A percentile compares a stretch with the other conserved stretches of the same genome.
These are phyloP conservation scores for Pseudonitzschia multiseries DNA, from an alignment of 108 stramenopile species.

Conservation along the genomic window DNA sequence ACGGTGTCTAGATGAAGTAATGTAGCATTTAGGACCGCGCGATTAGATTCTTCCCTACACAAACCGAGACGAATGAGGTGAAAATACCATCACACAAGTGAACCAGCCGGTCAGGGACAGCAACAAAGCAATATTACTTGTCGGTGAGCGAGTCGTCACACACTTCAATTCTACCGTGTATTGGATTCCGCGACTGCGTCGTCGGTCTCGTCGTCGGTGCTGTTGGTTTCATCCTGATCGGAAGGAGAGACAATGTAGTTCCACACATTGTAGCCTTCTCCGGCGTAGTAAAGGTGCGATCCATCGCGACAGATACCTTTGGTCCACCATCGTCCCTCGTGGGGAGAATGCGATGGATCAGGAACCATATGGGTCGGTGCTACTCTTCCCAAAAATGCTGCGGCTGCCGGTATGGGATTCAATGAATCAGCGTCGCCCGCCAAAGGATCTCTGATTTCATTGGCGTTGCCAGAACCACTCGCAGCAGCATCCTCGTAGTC, in stretches of 20 bases:
- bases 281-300: constrained; percentile 48
- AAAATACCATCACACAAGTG: no score
- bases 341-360: constrained; percentile 25
- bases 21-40: no score
- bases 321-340: constrained; percentile 55
- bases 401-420: neutral
- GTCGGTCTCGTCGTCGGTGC: neutral
- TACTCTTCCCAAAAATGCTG: constrained; percentile 10
- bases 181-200: neutral
- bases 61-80: no score
- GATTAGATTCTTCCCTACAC: no score
- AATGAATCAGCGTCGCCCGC: constrained; percentile 11
- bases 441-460: neutral
- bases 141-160: neutral
- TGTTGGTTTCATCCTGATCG: neutral
- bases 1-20: no score
- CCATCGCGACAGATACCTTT: constrained; percentile 49
- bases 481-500: neutral
- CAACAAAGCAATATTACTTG: neutral
- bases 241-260: constrained; percentile 38
- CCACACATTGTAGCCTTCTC: constrained; percentile 65
- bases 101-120: neutral
- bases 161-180: neutral
- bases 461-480: neutral
- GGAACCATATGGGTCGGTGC: constrained; percentile 21